Evolutionary conservation across 495 filamentous ascomycete genomes (phyloP).

Genomic region (Aspergillus asperescens): DNA sequence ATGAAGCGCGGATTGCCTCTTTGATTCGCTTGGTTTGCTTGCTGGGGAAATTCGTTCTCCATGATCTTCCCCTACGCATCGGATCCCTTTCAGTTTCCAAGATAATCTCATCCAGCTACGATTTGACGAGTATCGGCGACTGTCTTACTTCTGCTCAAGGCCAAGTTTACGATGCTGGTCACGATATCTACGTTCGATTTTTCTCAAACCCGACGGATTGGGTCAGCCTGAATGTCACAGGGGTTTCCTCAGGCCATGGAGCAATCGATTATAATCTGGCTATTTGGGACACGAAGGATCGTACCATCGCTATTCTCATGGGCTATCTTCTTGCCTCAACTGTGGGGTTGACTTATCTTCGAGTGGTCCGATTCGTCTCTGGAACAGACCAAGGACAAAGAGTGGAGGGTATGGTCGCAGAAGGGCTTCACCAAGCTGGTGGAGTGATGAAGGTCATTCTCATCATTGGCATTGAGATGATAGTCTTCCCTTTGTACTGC

Average conservation of each 20-base stretch:
- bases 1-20: slow-evolving; percentile 39
- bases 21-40: slow-evolving; percentile 20
- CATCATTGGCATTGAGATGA: slow-evolving; percentile 99
- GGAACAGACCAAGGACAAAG: slow-evolving; percentile 60
- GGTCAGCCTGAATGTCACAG: slow-evolving; percentile 21
- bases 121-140: slow-evolving; percentile 10
- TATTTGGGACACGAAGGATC: slow-evolving; percentile 71
- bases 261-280: slow-evolving; percentile 57
- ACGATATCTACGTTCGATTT: slow-evolving; percentile 17
- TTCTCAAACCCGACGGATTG: slow-evolving; percentile 23
- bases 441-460: slow-evolving; percentile 97
- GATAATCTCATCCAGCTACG: slow-evolving; percentile 18
- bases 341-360: slow-evolving; percentile 72
- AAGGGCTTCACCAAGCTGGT: slow-evolving; percentile 83
- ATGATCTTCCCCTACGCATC: slow-evolving; percentile 38
- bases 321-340: slow-evolving; percentile 74
- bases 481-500: slow-evolving; percentile 93
- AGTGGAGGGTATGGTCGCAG: slow-evolving; percentile 73
- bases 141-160: slow-evolving; percentile 13
- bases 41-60: slow-evolving; percentile 29
- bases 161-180: slow-evolving; percentile 21
- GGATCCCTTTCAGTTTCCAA: slow-evolving; percentile 23
- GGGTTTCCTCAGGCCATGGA: slow-evolving; percentile 17
- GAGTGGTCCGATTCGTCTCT: slow-evolving; percentile 59
- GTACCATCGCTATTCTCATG: slow-evolving; percentile 69